These are phyloP conservation scores for Cytospora mali DNA, from an alignment of 2,329 filamentous ascomycete species.

Conservation along the genomic window DNA sequence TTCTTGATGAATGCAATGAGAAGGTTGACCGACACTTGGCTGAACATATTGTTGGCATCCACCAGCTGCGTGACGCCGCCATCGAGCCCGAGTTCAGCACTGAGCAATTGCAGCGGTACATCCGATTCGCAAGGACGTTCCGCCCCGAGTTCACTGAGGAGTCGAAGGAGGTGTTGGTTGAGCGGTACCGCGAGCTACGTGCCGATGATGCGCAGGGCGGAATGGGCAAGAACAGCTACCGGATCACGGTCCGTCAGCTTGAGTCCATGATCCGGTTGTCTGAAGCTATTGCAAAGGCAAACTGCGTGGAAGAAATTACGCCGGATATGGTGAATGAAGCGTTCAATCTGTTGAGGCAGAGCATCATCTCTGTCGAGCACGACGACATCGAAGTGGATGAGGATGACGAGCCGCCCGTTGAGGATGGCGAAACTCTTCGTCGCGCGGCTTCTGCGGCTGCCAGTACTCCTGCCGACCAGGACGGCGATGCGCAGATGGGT, in stretches of 20 bases:
- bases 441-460: constrained; percentile 54
- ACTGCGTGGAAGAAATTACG: constrained; percentile 89
- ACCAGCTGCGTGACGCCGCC: constrained; percentile 89
- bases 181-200: constrained; percentile 93
- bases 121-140: constrained; percentile 94
- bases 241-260: constrained; percentile 94
- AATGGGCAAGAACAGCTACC: constrained; percentile 91
- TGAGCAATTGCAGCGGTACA: constrained; percentile 94
- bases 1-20: constrained; percentile 96
- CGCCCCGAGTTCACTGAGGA: constrained; percentile 88
- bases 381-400: constrained; percentile 95
- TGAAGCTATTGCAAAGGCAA: constrained; percentile 97
- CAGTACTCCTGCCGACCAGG: constrained; percentile 49
- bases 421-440: constrained; percentile 50
- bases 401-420: constrained; percentile 39
- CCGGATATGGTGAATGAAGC: constrained; percentile 87
- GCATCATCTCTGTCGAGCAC: constrained; percentile 96
- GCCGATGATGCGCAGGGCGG: constrained; percentile 93
- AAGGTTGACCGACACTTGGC: constrained; percentile 86
- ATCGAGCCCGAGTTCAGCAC: constrained; percentile 93
- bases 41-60: constrained; percentile 91
- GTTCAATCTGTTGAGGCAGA: constrained; percentile 86
- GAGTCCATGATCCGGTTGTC: constrained; percentile 94
- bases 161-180: constrained; percentile 81
- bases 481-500: constrained; percentile 49